Evolutionary conservation across 2,329 filamentous ascomycete species (phyloP), one percentile per base, ranked within the genome.

Genomic region (Cadophora luteo-olivacea): DNA sequence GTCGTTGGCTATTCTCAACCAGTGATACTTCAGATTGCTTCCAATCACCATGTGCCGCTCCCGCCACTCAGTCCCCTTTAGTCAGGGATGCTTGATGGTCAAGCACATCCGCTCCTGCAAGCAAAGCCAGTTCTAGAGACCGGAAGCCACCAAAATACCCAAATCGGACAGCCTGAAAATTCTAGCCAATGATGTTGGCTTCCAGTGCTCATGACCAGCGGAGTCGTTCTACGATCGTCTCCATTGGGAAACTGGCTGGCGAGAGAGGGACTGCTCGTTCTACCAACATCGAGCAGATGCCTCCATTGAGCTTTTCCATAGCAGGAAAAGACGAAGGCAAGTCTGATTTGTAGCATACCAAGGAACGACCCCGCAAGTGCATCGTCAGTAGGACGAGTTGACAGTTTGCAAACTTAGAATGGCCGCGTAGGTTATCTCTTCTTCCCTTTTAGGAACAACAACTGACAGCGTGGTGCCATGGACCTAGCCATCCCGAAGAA

Each of bases 401-500:
- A n/a, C 24, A 55, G 51, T 24, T 55, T 55, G 24, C 51, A 16
- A 33, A 29, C 51, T 32, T 3, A 55, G 11, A n/a, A 72, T 72
- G 70, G 68, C 70, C 29, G 68, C 52, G 70, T 70, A 49, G 64
- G 63, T 24, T 41, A 24, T 41, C 51, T 8, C 41, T 57, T 48
- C 25, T 45, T 63, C n/a, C 3, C 29, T 16, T 25, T 6, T 11
- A 61, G n/a, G 24, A 29, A 14, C 22, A 16, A 29, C 19, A 48
- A 32, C 66, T 68, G 58, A 69, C 36, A 36, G 33, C 33, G 38
- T 41, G 25, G 8, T 32, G 33, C 7, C 33, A 51, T 29, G 25
- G 8, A 45, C 41, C 7, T 61, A 74, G 82, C 72, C 79, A 79
- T 70, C 81, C 81, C 41, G 79, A 84, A 75, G 80, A 81, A 68